Base-by-base conservation (phyloP, 768 basidiomycete species). In the Boletus huronensis region DNA sequence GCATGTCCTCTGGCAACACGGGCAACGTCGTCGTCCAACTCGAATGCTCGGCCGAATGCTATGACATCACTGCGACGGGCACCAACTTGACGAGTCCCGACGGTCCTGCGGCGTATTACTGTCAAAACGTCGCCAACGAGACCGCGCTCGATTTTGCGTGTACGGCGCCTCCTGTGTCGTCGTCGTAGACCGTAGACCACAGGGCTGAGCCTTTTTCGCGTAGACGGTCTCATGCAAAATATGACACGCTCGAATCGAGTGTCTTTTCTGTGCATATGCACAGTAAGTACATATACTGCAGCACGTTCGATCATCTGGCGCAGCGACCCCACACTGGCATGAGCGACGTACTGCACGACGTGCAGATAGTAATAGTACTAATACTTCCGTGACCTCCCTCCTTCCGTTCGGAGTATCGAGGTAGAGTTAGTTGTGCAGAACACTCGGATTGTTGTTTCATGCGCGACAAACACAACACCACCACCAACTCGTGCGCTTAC, bases 1-100 rank as follows among this genome's bases (percentile, higher is more conserved):
- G 79, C 5, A 75, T 66, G 6, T 76, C 78, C 0, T 78, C 77
- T 14, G 79, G 77, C 1, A 53, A 62, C 0, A 57, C 66, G 29
- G 73, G 75, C 21, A 50, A 60, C 29, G 72, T 77, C 6, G 77
- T 79, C 48, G 77, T 70, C 35, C 69, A 73, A 29, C 56, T 79
- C 10, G 69, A 77, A 55, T 80, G 78, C 53, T 75, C 75, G 4
- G 58, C 66, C 2, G 62, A 67, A 31, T 76, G 74, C 57, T 48
- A 70, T 31, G 65, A 68, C 56, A 74, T 77, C 62, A 74, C 75
- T 9, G 73, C 75, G 6, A 64, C 58, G 2, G 70, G 70, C 26
- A 58, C 43, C 26, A 39, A 58, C 17, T 14, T 55, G 40, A 63
- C 50, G 8, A 62, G 71, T 8, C 74, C 74, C 19, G 63, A 67